Conservation (phyloP, 2,329 filamentous ascomycete genomes). For the Rhynchosporium agropyri region DNA sequence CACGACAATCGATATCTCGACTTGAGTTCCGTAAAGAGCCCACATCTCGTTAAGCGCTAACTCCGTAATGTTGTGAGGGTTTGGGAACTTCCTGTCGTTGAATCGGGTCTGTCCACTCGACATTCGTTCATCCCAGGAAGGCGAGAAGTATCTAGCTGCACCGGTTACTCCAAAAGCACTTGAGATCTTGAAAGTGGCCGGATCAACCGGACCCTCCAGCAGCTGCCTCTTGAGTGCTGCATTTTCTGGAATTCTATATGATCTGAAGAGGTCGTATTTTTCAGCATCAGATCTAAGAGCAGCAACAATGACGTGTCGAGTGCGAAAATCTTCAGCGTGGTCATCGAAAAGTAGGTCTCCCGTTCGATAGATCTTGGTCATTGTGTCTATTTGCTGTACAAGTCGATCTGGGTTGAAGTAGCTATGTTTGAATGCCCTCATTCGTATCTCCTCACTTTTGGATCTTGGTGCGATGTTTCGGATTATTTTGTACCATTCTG, state of each 20-base stretch:
- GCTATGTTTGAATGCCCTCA: not conserved
- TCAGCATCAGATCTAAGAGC: constrained; percentile 6
- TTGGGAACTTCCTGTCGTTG: constrained; percentile 1
- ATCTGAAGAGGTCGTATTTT: constrained; percentile 1
- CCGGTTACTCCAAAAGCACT: not conserved
- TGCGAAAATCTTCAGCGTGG: constrained; percentile 1
- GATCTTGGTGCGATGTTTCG: constrained; percentile 1
- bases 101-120: not conserved
- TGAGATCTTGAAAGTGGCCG: constrained; percentile 1
- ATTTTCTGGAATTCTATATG: not conserved
- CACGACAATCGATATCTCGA: not conserved
- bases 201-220: not conserved
- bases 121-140: constrained; percentile 2
- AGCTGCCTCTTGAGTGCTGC: not conserved
- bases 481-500: constrained; percentile 4
- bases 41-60: constrained; percentile 4
- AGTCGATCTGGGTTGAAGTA: constrained; percentile 3
- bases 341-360: constrained; percentile 3
- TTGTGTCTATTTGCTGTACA: not conserved
- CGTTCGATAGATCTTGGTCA: not conserved
- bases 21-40: not conserved
- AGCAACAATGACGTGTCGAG: constrained; percentile 4
- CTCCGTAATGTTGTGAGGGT: not conserved
- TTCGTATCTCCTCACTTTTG: constrained; percentile 1
- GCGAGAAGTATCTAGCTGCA: not conserved